A percentile compares a stretch with the other conserved stretches of the same genome.
These are phyloP conservation scores for Symbiodinium natans DNA, from an alignment of 73 alveolate genomes.

Conservation along the genomic window DNA sequence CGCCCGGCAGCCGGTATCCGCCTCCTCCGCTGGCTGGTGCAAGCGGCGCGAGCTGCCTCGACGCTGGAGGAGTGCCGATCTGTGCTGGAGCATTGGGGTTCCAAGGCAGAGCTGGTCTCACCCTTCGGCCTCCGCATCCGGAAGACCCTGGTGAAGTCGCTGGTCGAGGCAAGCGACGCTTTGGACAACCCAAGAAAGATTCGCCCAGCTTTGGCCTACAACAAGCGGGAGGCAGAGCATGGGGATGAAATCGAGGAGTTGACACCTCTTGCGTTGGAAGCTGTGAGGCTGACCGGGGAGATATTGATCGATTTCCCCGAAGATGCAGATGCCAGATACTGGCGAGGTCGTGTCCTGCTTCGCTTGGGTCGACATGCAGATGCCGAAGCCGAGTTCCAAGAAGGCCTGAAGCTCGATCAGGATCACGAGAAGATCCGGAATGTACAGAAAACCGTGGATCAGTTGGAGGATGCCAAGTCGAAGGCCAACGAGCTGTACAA, in stretches of 20 bases:
- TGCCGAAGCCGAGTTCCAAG: conserved; percentile 42
- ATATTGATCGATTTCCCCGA: conserved; percentile 45
- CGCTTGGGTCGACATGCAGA: conserved; percentile 31
- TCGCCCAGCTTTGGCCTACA: conserved; percentile 67
- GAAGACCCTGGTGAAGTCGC: conserved; percentile 7
- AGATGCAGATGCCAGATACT: conserved; percentile 59
- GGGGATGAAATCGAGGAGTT: conserved; percentile 74
- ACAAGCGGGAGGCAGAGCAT: conserved; percentile 44
- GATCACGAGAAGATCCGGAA: neutral
- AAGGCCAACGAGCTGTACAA: conserved; percentile 46
- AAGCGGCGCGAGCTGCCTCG: conserved; percentile 33
- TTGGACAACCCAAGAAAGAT: conserved; percentile 32
- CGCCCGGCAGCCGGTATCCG: conserved; percentile 65
- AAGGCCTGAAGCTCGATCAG: conserved; percentile 10
- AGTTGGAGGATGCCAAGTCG: conserved; percentile 9
- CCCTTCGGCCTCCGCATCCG: conserved; percentile 58
- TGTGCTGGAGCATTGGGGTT: conserved; percentile 27
- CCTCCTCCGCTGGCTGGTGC: conserved; percentile 57
- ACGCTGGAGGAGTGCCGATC: conserved; percentile 52
- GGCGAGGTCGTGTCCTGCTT: conserved; percentile 11
- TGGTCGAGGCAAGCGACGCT: conserved; percentile 59
- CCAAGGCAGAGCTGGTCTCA: conserved; percentile 51
- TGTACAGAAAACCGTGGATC: neutral
- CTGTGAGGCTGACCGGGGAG: conserved; percentile 25
- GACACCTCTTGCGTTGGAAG: neutral